A percentile compares a stretch with the other conserved stretches of the same genome.
These are phyloP conservation scores for Trichoderma pleuroti DNA, from an alignment of 2,329 filamentous ascomycete genomes.

Conservation along the genomic window DNA sequence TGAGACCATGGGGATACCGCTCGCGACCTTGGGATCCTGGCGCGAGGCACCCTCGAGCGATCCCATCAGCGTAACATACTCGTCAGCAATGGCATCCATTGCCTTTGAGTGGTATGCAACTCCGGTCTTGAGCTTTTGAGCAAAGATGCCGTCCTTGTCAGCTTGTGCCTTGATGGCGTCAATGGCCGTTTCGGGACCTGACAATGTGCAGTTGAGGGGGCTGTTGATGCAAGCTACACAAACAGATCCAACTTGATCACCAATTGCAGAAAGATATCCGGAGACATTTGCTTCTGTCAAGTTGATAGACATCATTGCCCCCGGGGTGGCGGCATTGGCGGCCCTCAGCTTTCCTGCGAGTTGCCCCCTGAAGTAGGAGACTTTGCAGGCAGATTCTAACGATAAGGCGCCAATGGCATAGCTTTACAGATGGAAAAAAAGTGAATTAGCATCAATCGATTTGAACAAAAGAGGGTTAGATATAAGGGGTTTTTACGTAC, in stretches of 20 bases:
- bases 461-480: conserved; percentile 13
- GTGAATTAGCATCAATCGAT: not conserved
- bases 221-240: conserved; percentile 32
- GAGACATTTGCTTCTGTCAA: not conserved
- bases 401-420: conserved; percentile 7
- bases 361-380: conserved; percentile 38
- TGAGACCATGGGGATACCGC: conserved; percentile 5
- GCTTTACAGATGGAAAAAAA: not conserved
- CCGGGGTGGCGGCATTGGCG: not conserved
- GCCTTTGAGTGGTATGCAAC: conserved; percentile 26
- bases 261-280: not conserved
- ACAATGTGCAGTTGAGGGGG: conserved; percentile 30
- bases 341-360: not conserved
- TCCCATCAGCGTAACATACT: conserved; percentile 35
- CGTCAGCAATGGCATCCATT: conserved; percentile 32
- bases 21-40: not conserved
- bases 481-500: conserved; percentile 25
- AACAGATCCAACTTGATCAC: conserved; percentile 1
- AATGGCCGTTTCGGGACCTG: conserved; percentile 24
- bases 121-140: conserved; percentile 23
- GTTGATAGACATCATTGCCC: conserved; percentile 14
- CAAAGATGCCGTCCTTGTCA: conserved; percentile 26
- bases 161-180: conserved; percentile 24
- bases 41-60: not conserved
- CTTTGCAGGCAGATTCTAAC: conserved; percentile 29